phyloP scores from a whole-genome alignment of 2,329 filamentous ascomycete genomes.

The Colletotrichum gigasporum region DNA sequence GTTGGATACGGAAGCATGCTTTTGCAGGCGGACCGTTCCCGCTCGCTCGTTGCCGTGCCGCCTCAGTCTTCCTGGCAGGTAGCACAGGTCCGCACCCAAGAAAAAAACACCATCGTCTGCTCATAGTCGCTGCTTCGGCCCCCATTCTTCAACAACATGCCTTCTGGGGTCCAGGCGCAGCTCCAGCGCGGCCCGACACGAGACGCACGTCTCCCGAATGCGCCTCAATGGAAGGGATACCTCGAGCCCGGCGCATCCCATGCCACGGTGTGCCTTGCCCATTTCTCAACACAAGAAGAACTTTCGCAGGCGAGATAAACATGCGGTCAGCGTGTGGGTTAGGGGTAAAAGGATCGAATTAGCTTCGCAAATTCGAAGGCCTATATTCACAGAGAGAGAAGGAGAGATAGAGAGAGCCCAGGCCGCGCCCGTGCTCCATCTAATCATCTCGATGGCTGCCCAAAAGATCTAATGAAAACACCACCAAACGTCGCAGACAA shows the following conservation, averaged over 20 bases:
- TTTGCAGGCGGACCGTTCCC: slow-evolving; percentile 19
- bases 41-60: slow-evolving; percentile 19
- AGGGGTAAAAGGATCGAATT: slow-evolving; percentile 23
- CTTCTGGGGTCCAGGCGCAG: slow-evolving; percentile 4
- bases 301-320: too few relatives aligned
- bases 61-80: slow-evolving; percentile 14
- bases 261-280: too few relatives aligned
- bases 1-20: slow-evolving; percentile 11
- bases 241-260: too few relatives aligned
- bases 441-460: background rate
- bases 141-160: slow-evolving; percentile 14
- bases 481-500: background rate
- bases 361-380: background rate
- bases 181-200: slow-evolving; percentile 6
- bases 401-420: too few relatives aligned
- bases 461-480: slow-evolving; percentile 9
- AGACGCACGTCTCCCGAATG: slow-evolving; percentile 1
- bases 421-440: background rate
- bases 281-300: too few relatives aligned
- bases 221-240: too few relatives aligned
- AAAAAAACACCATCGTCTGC: background rate
- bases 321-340: background rate
- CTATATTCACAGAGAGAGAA: background rate
- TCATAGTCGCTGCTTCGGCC: slow-evolving; percentile 1
- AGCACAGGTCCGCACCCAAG: background rate